Base-by-base conservation (phyloP, 2,329 filamentous ascomycete species). In the Penicillium sclerotiorum region DNA sequence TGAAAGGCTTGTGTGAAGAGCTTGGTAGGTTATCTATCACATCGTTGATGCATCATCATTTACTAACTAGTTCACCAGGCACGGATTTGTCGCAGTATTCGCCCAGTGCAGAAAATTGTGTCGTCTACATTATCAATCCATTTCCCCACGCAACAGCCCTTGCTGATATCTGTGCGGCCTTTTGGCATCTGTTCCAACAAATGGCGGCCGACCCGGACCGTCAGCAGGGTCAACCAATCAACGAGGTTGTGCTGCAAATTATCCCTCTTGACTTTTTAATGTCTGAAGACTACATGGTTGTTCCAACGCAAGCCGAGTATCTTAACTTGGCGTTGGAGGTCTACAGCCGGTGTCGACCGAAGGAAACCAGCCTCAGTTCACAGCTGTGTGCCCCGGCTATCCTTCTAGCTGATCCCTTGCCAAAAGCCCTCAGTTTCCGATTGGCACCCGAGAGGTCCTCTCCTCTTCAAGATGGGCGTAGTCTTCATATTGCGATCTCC, bases 101-200 rank as follows among this genome's bases (percentile, higher is more conserved):
- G 13, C 58, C 65, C 11, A 64, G 56, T 25, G 64, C 62, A 8
- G 66, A 73, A 12, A 80, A 72, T 53, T 72, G 80, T 37, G 77
- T 86, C 27, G 71, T 86, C 39, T 85, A 84, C 61, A 78, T 85
- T 48, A 63, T 85, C 42, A 79, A 83, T 57, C 80, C 81, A 1
- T 84, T 83, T 49, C 62, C 69, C 5, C 67, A 71, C 40, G 67
- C 74, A 18, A 70, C 73, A 15, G 74, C 77, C 27, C 58, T 73
- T 18, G 75, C 53, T 65, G 77, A 82, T 52, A 71, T 84, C 3
- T 85, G 81, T 56, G 74, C 77, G 13, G 79, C 80, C 17, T 85
- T 84, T 63, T 79, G 79, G 73, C 64, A 70, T 6, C 72, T 85
- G 1, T 82, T 81, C 58, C 78, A 82, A 54, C 73, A 77, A 40